Percentiles rank a stretch among this genome's conserved stretches.
Conservation (phyloP, 1,139 yeast species). For the Meyerozyma guilliermondii region DNA sequence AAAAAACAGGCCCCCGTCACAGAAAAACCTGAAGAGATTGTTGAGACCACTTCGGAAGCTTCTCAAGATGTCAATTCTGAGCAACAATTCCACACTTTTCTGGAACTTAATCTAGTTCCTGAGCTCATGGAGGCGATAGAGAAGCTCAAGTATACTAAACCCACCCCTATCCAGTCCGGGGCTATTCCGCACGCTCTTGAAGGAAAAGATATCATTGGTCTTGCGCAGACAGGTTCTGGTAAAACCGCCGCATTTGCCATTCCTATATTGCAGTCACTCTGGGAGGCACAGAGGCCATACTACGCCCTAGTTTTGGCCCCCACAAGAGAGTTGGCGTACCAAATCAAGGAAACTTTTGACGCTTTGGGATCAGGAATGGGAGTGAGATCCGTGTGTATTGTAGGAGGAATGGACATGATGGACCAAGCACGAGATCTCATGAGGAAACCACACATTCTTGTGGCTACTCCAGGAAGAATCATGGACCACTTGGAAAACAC, state of each 20-base stretch:
- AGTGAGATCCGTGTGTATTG: constrained; percentile 76
- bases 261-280: constrained; percentile 85
- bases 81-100: constrained; percentile 39
- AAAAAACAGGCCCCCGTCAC: constrained; percentile 5
- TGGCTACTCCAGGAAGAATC: constrained; percentile 88
- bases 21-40: constrained; percentile 5
- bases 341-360: constrained; percentile 91
- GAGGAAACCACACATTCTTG: constrained; percentile 90
- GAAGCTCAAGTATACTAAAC: constrained; percentile 56
- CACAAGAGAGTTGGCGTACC: constrained; percentile 95
- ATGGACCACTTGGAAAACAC: constrained; percentile 95
- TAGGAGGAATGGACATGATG: constrained; percentile 99
- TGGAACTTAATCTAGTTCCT: constrained; percentile 63
- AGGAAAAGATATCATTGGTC: constrained; percentile 78
- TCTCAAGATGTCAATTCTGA: constrained; percentile 17
- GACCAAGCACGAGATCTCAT: constrained; percentile 92
- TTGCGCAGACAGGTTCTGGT: constrained; percentile 84
- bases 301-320: constrained; percentile 92
- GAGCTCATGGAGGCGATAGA: constrained; percentile 79
- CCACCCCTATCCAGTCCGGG: constrained; percentile 90
- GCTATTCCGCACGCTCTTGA: constrained; percentile 88
- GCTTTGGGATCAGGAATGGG: constrained; percentile 93
- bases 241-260: constrained; percentile 85
- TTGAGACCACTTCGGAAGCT: not conserved
- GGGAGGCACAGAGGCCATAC: constrained; percentile 85